A percentile compares a stretch with the other conserved stretches of the same genome.
Conservation (phyloP, 441 rosid species). For the Bocquillonia castaneifolia region DNA sequence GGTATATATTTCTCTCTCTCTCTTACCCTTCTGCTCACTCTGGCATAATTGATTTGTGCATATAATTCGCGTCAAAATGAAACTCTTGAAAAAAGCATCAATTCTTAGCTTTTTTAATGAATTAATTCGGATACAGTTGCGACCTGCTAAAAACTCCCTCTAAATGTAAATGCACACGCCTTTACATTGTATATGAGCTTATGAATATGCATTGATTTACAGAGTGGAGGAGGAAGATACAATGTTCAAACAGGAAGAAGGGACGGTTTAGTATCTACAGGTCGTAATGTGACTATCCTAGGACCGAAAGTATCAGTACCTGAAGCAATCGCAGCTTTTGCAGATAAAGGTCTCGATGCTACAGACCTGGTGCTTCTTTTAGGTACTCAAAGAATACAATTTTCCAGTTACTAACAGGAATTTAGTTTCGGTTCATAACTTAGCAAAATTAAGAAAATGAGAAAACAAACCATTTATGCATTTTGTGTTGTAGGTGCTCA, state of each 20-base stretch:
- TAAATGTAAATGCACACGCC: too few species aligned
- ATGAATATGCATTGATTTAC: neutral
- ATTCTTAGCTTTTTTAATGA: too few species aligned
- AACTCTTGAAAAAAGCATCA: too few species aligned
- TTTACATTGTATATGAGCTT: neutral
- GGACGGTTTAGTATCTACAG: constrained; percentile 36
- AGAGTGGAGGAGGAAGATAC: constrained; percentile 43
- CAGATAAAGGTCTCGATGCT: constrained; percentile 31
- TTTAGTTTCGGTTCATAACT: neutral
- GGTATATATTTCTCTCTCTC: constrained; percentile 21
- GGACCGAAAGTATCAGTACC: constrained; percentile 29
- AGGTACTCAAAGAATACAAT: constrained; percentile 21
- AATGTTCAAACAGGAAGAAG: constrained; percentile 44
- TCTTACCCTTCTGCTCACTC: neutral
- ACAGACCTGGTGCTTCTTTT: constrained; percentile 41
- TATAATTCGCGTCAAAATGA: too few species aligned
- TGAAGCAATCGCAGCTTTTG: constrained; percentile 31
- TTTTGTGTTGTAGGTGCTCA: constrained; percentile 37
- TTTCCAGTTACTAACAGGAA: neutral
- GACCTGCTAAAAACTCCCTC: too few species aligned
- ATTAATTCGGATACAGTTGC: too few species aligned
- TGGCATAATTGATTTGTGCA: too few species aligned
- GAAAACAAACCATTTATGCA: neutral
- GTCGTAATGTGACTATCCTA: constrained; percentile 31
- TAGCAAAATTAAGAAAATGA: neutral